Base-by-base conservation (phyloP, 805 yeast species). In the Nakazawaea wyomingensis region DNA sequence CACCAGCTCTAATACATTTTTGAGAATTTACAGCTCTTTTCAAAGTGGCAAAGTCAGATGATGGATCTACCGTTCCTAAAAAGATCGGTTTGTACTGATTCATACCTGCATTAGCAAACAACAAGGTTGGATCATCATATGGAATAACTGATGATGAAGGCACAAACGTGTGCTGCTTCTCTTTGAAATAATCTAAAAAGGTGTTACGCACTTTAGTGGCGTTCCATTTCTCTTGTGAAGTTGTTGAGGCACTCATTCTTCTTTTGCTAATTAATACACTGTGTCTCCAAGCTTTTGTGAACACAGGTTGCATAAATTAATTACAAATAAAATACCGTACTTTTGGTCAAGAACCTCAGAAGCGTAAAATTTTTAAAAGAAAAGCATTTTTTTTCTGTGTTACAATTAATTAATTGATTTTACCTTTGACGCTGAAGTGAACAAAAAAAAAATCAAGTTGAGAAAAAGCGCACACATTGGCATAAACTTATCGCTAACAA, bases 21-120 rank as follows among this genome's bases (percentile, higher is more conserved):
- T 93, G 99, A 13, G 98, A 88, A 74, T 93, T 91, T 54, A 78
- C 84, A 38, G 99, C 96, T 53, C 96, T 77, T 59, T 84, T 87
- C 64, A 93, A 73, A 50, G 72, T 70, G 54, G 88, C 82, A 58
- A 91, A 85, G 38, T 89, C 93, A 34, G 93, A 82, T 18, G 91
- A 71, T 26, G 99, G 99, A 55, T 93, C 98, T 37, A 89, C 97
- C 8, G 97, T 90, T 43, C 99, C 99, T 58, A 90, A 72, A 64
- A 93, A 93, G 54, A 93, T 93, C 11, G 99, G 96, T 66, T 93
- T 93, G 68, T 90, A 93, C 71, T 93, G 99, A 69, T 93, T 93
- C 99, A 93, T 93, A 67, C 98, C 99, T 47, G 99, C 99, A 62
- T 93, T 93, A 60, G 99, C 96, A 61, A 93, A 93, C 49, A 93